Evolutionary conservation across 768 basidiomycete species (phyloP).

Genomic region (Lyophyllum decastes): DNA sequence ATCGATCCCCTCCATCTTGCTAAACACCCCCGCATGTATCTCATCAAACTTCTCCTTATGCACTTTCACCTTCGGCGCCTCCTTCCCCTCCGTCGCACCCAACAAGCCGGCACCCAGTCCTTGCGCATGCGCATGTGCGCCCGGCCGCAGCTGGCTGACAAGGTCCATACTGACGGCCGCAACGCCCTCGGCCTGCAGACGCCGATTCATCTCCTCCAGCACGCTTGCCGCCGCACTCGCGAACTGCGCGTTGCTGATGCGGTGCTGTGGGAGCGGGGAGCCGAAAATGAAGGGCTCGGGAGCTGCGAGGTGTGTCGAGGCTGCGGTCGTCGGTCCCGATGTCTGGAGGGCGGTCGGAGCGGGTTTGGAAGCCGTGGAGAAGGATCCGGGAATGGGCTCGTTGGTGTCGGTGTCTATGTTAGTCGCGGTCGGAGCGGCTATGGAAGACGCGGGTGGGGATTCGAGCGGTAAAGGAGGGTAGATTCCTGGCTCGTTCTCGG

Average conservation of each 20-base stretch:
- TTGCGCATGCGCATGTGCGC: slow-evolving; percentile 20
- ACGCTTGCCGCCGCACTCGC: slow-evolving; percentile 66
- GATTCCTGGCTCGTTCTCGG: slow-evolving; percentile 25
- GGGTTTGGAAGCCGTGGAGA: slow-evolving; percentile 10
- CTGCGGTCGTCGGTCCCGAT: slow-evolving; percentile 8
- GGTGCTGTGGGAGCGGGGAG: slow-evolving; percentile 67
- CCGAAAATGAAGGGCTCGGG: slow-evolving; percentile 72
- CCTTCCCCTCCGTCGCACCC: slow-evolving; percentile 28
- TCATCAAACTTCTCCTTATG: slow-evolving; percentile 51
- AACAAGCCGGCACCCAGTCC: slow-evolving; percentile 5
- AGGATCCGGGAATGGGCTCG: slow-evolving; percentile 36
- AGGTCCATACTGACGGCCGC: slow-evolving; percentile 47
- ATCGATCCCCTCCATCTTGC: slow-evolving; percentile 78
- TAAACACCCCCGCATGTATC: slow-evolving; percentile 64
- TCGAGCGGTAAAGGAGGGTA: slow-evolving; percentile 41
- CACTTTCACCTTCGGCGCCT: slow-evolving; percentile 31
- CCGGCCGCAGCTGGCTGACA: slow-evolving; percentile 42
- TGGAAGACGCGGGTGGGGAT: slow-evolving; percentile 20
- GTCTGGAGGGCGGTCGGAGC: slow-evolving; percentile 1
- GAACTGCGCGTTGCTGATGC: slow-evolving; percentile 67
- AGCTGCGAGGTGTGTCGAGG: slow-evolving; percentile 17
- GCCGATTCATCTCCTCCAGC: slow-evolving; percentile 81
- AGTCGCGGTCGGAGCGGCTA: not conserved
- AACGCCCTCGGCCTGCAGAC: slow-evolving; percentile 60
- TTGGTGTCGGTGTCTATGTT: slow-evolving; percentile 25